Conservation (phyloP, 2,329 filamentous ascomycete genomes). For the Exophiala aquamarina region DNA sequence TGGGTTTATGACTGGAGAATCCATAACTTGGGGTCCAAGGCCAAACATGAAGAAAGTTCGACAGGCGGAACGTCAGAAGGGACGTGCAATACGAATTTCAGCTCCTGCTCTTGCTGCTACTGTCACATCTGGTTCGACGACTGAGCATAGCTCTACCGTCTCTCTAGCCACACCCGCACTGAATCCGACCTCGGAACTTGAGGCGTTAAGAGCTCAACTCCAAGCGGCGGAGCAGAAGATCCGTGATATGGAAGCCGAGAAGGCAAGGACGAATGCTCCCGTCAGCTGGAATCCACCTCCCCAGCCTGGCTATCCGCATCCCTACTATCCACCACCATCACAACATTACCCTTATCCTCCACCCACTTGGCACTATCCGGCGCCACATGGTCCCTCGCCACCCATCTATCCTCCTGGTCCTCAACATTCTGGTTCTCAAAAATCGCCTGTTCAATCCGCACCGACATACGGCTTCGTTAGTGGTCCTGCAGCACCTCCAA, state of each 20-base stretch:
- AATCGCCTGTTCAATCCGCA: no score
- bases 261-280: slow-evolving; percentile 6
- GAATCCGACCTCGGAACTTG: slow-evolving; percentile 12
- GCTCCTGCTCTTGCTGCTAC: neutral
- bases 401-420: no score
- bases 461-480: no score
- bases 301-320: neutral
- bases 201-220: slow-evolving; percentile 18
- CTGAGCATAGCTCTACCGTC: neutral
- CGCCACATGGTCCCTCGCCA: no score
- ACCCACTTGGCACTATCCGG: no score
- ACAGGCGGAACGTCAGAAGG: neutral
- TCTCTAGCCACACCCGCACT: neutral
- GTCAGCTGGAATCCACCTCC: slow-evolving; percentile 6
- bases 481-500: no score
- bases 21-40: slow-evolving; percentile 8
- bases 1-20: slow-evolving; percentile 12
- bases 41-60: neutral
- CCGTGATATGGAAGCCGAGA: slow-evolving; percentile 21
- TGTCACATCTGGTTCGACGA: neutral
- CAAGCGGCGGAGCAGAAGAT: slow-evolving; percentile 21
- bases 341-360: no score
- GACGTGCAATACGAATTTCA: neutral
- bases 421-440: no score
- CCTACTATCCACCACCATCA: no score